These are phyloP conservation scores for Sarcodon aspratus DNA, from an alignment of 768 basidiomycete species.

Conservation along the genomic window DNA sequence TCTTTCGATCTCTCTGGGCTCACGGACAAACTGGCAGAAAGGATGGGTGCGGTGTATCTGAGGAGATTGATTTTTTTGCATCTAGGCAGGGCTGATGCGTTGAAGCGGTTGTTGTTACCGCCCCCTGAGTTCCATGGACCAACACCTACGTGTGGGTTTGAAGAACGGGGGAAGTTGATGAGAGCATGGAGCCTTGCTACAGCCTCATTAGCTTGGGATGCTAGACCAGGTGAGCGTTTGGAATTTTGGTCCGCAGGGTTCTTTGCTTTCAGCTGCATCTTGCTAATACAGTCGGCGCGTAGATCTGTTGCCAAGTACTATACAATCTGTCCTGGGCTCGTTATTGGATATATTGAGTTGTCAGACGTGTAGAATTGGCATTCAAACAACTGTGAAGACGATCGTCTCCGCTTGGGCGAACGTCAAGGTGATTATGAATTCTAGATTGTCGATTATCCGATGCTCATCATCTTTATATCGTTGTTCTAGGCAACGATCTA, in stretches of 20 bases:
- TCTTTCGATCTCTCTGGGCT: constrained; percentile 20
- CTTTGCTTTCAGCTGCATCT: too few species aligned
- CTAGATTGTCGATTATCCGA: too few species aligned
- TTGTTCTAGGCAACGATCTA: too few species aligned
- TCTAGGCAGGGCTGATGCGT: constrained; percentile 20
- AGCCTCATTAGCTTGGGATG: constrained; percentile 17
- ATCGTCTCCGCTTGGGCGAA: background rate
- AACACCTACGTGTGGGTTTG: constrained; percentile 7
- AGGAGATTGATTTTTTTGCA: constrained; percentile 27
- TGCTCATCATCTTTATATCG: too few species aligned
- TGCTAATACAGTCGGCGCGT: background rate
- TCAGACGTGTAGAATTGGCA: background rate
- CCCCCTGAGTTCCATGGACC: constrained; percentile 15
- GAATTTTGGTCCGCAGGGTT: too few species aligned
- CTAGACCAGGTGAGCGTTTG: constrained; percentile 8
- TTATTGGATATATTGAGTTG: background rate
- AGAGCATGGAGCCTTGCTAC: constrained; percentile 3
- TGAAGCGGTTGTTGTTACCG: constrained; percentile 15
- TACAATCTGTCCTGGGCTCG: background rate
- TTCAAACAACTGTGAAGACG: background rate
- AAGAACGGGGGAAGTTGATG: background rate
- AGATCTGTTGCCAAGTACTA: background rate
- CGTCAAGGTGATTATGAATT: background rate
- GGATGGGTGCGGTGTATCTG: constrained; percentile 29
- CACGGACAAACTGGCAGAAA: constrained; percentile 24